Percentiles rank a stretch among this genome's conserved stretches.
These are phyloP conservation scores for Cyberlindnera sargentensis DNA, from an alignment of 805 yeast genomes.

Conservation along the genomic window DNA sequence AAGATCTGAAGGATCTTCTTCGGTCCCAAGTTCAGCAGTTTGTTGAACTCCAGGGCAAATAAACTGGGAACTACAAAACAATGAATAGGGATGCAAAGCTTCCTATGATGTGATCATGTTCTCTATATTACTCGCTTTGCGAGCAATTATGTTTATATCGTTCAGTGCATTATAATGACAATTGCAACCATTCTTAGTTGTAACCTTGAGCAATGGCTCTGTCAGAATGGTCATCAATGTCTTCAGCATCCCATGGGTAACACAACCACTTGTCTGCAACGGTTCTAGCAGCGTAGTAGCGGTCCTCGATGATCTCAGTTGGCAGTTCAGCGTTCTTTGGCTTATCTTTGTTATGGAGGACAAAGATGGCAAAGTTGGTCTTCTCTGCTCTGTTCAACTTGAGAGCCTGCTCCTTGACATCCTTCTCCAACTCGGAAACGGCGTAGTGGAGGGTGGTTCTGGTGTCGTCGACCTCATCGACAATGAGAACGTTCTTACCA, in stretches of 20 bases:
- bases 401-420: conserved; percentile 51
- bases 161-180: no score
- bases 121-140: background rate
- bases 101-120: no score
- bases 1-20: conserved; percentile 80
- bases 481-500: conserved; percentile 75
- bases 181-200: conserved; percentile 23
- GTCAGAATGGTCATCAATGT: conserved; percentile 71
- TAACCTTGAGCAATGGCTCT: conserved; percentile 63
- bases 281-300: conserved; percentile 67
- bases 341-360: conserved; percentile 78
- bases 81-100: no score
- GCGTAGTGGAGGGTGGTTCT: conserved; percentile 88
- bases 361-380: conserved; percentile 71
- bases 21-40: conserved; percentile 82
- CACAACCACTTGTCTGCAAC: conserved; percentile 81
- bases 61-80: background rate
- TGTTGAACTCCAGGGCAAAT: conserved; percentile 49
- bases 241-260: conserved; percentile 85
- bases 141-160: background rate
- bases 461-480: conserved; percentile 89
- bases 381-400: conserved; percentile 52
- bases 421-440: conserved; percentile 57
- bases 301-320: conserved; percentile 47
- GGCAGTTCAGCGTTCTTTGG: conserved; percentile 74